Evolutionary conservation across 1,284 basidiomycete species (phyloP), one percentile per base, ranked within the genome.

Genomic region (Ustilago bromivora): DNA sequence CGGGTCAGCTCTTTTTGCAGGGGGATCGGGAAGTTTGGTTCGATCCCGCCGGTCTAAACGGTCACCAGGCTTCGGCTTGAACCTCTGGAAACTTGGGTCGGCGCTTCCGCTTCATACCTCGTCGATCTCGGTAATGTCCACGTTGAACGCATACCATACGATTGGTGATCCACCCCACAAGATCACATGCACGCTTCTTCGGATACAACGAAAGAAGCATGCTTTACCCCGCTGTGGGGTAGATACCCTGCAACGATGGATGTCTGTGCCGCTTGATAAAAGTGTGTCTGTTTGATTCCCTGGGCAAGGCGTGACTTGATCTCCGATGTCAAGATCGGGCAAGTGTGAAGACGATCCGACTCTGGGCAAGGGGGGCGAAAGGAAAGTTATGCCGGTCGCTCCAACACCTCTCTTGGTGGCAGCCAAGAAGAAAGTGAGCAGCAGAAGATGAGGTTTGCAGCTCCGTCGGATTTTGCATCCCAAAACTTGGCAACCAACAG

Each of bases 41-140:
- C 35, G 54, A 40, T 46, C 34, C 36, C 52, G 36, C 38, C 66
- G 66, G 66, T 32, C 56, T 55, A 58, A 57, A 55, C 66, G 66
- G 60, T 47, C 40, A 36, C 6, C 23, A 28, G 13, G 36, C 47
- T 43, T 68, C 46, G 41, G 55, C 59, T 43, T 46, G 9, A 11
- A 58, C n/a, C 19, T 52, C 23, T 28, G 23, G 58, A 56, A 32
- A 35, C 36, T 56, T 13, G 51, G 23, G 38, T 2, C 13, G 19
- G 0, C 19, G 7, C 19, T n/a, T 15, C 2, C 19, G 7, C 19
- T n/a, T 15, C 52, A 9, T 28, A 32, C 35, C 3, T 28, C 41
- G 31, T 60, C 35, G 52, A 55, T 46, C 35, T n/a, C 36, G 11
- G 13, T 34, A 31, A 9, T 36, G 51, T 43, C 36, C 28, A 52